These are phyloP conservation scores for Mycena kentingensis DNA, from an alignment of 768 basidiomycete genomes.

Conservation along the genomic window DNA sequence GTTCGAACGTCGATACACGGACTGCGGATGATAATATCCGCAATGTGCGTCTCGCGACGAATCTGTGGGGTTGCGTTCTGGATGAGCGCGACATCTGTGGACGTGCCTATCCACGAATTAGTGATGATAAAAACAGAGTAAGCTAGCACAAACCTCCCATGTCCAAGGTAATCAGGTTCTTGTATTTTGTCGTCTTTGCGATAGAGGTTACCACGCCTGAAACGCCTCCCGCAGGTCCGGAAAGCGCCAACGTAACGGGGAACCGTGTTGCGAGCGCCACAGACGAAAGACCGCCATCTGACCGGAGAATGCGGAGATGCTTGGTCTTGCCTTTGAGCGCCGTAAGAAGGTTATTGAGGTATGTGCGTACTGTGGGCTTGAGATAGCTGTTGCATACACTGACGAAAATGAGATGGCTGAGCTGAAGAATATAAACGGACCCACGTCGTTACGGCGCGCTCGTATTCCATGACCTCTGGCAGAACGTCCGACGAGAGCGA, in stretches of 20 bases:
- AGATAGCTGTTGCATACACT: slow-evolving; percentile 17
- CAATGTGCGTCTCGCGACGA: slow-evolving; percentile 19
- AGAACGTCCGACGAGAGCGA: slow-evolving; percentile 14
- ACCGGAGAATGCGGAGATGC: slow-evolving; percentile 16
- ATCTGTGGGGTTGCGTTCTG: slow-evolving; percentile 12
- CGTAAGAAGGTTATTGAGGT: slow-evolving; percentile 15
- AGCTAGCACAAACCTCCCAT: slow-evolving; percentile 6
- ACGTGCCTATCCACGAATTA: not conserved
- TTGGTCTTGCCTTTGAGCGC: slow-evolving; percentile 16
- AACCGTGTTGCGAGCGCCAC: slow-evolving; percentile 9
- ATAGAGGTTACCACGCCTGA: slow-evolving; percentile 15
- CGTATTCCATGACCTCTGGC: slow-evolving; percentile 19
- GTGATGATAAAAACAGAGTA: not conserved
- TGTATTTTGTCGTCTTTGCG: slow-evolving; percentile 14
- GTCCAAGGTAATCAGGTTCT: slow-evolving; percentile 20
- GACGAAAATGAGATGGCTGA: too few relatives aligned
- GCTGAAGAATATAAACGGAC: too few relatives aligned
- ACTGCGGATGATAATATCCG: slow-evolving; percentile 12
- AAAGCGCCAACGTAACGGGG: slow-evolving; percentile 6
- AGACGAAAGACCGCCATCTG: slow-evolving; percentile 14
- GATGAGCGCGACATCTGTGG: slow-evolving; percentile 17
- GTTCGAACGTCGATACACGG: slow-evolving; percentile 21
- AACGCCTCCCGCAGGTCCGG: slow-evolving; percentile 20
- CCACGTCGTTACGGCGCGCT: slow-evolving; percentile 20
- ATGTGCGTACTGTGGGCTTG: slow-evolving; percentile 10